Conservation (phyloP, 306 rosid species). For the Prunus mira region DNA sequence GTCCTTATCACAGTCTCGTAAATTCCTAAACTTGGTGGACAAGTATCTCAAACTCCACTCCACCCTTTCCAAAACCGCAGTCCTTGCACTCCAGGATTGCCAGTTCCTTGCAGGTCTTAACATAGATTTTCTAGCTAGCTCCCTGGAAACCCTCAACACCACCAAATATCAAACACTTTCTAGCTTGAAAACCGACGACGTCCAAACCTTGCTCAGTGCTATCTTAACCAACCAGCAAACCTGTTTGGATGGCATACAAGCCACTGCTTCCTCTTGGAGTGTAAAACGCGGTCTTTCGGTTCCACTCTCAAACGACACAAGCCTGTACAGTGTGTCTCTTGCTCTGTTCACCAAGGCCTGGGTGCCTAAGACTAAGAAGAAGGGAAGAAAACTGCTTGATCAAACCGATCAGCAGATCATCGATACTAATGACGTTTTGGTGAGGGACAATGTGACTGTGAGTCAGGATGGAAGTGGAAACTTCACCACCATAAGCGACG, state of each 20-base stretch:
- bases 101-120: slow-evolving; percentile 47
- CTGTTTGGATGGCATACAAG: slow-evolving; percentile 58
- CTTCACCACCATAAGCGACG: slow-evolving; percentile 64
- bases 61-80: slow-evolving; percentile 31
- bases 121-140: slow-evolving; percentile 43
- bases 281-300: slow-evolving; percentile 35
- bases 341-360: slow-evolving; percentile 61
- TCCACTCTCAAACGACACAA: slow-evolving; percentile 56
- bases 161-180: slow-evolving; percentile 29
- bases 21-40: slow-evolving; percentile 36
- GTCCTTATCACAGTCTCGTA: slow-evolving; percentile 44
- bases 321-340: slow-evolving; percentile 60
- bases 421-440: slow-evolving; percentile 24
- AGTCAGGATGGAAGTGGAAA: slow-evolving; percentile 73
- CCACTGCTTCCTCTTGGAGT: slow-evolving; percentile 46
- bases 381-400: slow-evolving; percentile 43
- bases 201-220: slow-evolving; percentile 59
- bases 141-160: slow-evolving; percentile 40
- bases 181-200: slow-evolving; percentile 37
- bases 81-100: slow-evolving; percentile 60
- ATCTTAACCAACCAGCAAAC: slow-evolving; percentile 72
- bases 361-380: slow-evolving; percentile 33
- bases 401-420: background rate
- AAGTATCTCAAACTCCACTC: slow-evolving; percentile 36
- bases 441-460: slow-evolving; percentile 52